Base-by-base conservation (phyloP, 2,329 filamentous ascomycete genomes). In the Rachicladosporium sp. region DNA sequence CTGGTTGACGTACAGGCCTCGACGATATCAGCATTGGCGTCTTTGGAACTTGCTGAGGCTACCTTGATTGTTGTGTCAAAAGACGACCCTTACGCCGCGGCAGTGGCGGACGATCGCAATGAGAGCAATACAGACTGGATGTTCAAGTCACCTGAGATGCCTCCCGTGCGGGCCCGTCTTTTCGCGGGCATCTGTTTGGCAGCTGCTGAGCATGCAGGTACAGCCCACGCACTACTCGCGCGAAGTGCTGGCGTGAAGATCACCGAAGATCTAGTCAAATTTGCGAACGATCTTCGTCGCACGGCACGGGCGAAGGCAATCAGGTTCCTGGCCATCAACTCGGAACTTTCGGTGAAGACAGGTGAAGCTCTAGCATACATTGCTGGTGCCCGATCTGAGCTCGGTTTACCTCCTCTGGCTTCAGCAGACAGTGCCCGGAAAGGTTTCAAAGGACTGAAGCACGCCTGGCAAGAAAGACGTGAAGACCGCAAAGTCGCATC, bases 111-210 rank as follows among this genome's bases (percentile, higher is more conserved):
- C 52, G 76, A 80, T 41, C 74, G 88, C 35, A 93, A 93, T 55
- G 76, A 80, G 38, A 78, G 80, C 49, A 86, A 88, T 59, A 86
- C 75, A 45, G 89, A 96, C 49, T 98, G 89, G 89, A 96, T 96
- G 87, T 93, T 91, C 60, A 85, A 82, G 52, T 75, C 86, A 0
- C 86, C 89, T 1, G 78, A 86, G 37, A 84, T 95, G 36, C 82
- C 87, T 23, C 88, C 89, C 56, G 87, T 94, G 11, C 78, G 89
- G 35, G 86, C 86, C 6, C 80, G 93, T 53, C 69, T 98, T 2
- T 93, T 93, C 55, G 87, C 87, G 2, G 73, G 89, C 1, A 68
- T 96, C 6, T 96, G 87, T 57, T 71, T 96, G 8, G 85, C 87
- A 0, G 85, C 88, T 0, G 80, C 83, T 1, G 88, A 95, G 50